Percentiles rank a stretch among this genome's conserved stretches.
These are phyloP conservation scores for Emmonsiellopsis sp. DNA, from an alignment of 2,329 filamentous ascomycete species.

Conservation along the genomic window DNA sequence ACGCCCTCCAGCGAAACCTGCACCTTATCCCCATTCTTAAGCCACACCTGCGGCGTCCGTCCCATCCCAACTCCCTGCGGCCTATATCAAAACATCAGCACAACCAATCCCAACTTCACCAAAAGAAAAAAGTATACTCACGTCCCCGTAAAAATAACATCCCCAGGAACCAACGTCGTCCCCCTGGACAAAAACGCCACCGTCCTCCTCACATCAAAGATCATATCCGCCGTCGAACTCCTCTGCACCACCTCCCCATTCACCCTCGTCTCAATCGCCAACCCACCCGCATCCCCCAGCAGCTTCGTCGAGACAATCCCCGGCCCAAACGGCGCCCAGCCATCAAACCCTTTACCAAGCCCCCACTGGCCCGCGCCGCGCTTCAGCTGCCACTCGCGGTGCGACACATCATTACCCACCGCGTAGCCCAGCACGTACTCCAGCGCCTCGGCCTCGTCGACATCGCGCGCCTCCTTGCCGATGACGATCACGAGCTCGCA, in stretches of 20 bases:
- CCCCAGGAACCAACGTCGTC: constrained; percentile 32
- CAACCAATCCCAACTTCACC: not conserved
- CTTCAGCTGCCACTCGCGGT: constrained; percentile 67
- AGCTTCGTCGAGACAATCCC: constrained; percentile 54
- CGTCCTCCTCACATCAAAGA: constrained; percentile 39
- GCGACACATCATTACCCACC: constrained; percentile 71
- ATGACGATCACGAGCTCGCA: constrained; percentile 70
- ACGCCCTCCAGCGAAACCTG: constrained; percentile 60
- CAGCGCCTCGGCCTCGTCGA: constrained; percentile 57
- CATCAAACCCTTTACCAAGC: constrained; percentile 65
- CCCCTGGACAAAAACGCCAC: constrained; percentile 40
- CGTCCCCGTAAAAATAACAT: constrained; percentile 38
- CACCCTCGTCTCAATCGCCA: constrained; percentile 38
- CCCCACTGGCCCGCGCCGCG: constrained; percentile 62
- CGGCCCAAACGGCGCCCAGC: constrained; percentile 65
- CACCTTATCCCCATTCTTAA: constrained; percentile 61
- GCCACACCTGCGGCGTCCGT: constrained; percentile 55
- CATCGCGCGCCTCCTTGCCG: constrained; percentile 56
- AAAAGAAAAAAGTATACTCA: constrained; percentile 20
- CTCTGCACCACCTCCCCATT: constrained; percentile 43
- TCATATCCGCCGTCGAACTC: constrained; percentile 41
- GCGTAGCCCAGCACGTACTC: constrained; percentile 66
- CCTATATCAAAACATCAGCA: constrained; percentile 50
- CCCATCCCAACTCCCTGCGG: constrained; percentile 66
- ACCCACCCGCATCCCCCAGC: constrained; percentile 32